Base-by-base conservation (phyloP, 305 asterid species). In the Fraxinus sp. region DNA sequence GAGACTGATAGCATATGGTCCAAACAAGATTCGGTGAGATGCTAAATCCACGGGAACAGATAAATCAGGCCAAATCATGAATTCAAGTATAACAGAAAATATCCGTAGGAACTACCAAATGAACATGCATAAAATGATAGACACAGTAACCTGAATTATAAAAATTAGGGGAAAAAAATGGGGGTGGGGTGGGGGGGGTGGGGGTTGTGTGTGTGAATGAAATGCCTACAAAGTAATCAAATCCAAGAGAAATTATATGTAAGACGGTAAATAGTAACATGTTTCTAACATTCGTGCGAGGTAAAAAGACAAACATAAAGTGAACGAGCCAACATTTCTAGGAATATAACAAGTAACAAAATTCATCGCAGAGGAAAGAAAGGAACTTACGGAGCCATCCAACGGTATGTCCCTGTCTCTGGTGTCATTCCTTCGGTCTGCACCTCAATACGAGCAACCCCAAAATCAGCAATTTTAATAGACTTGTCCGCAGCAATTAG, bases 351-450 rank as follows among this genome's bases (percentile, higher is more conserved):
- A 18, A 57, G 22, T 55, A 55, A 57, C 7, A 9, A 57, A 41
- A 22, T 1, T 9, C n/a, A 4, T 2, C 71, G 20, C 36, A 71
- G 1, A 26, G 68, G 24, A 57, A 57, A 79, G 11, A 32, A 64
- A 70, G 84, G 78, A 70, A 87, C 97, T 94, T 89, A 95, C 99
- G 99, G 99, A 64, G 99, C 99, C 99, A 95, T 95, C 99, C 99
- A 95, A 44, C 99, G 94, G 84, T 95, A 95, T 26, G 99, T 95
- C 81, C 99, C 99, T 7, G 99, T 95, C 87, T 95, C 98, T n/a
- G 99, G 99, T 66, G 99, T 95, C 99, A 95, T 95, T 79, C 99
- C 99, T 88, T 95, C 98, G 2, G 99, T 95, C 90, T 94, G 96
- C 83, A 94, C 99, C 85, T 95, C 99, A 80, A 95, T 95, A 28